Base-by-base conservation (phyloP, 1,284 basidiomycete species). In the Malassezia arunalokei region DNA sequence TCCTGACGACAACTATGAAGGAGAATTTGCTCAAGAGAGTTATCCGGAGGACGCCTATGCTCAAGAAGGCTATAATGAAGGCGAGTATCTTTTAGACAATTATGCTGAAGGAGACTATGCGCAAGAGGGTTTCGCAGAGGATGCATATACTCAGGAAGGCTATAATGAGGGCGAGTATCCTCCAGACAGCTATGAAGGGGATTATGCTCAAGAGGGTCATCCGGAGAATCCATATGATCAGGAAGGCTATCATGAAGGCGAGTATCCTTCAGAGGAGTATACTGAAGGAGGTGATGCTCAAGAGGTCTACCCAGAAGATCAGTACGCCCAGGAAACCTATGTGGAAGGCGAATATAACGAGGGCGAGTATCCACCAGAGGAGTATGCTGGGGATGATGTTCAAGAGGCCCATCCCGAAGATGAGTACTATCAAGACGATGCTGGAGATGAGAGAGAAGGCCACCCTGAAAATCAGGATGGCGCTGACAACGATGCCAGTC, bases 61-160 rank as follows among this genome's bases (percentile, higher is more conserved):
- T 37, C 32, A 52, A 8, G 43, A 33, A 4, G 37, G 47, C 1
- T 33, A 40, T n/a, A 8, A 33, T 20, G 31, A 53, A 29, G 51
- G 42, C 15, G 41, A 49, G 15, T 49, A 54, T 17, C n/a, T 41
- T 30, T 15, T 37, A 15, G 51, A 30, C 12, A 15, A 52, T 11
- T 39, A 40, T 31, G 1, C 45, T 11, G 35, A 54, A 11, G 51
- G 37, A 1, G 24, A 54, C 8, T 48, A 54, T 15, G 8, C 24
- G 14, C 24, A 48, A 12, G 51, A 43, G 32, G 17, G 46, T 9
- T 51, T 44, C 33, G 33, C 43, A 4, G 37, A 51, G 31, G 49
- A 32, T 17, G 37, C 44, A n/a, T 48, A 48, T 20, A 1, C 45
- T 15, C 24, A 48, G 24, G 51, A 41, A 2, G 31, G 47, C 12